Percentiles rank a stretch among this genome's conserved stretches.
Conservation (phyloP, 768 basidiomycete genomes). For the Tylopilus sp. region DNA sequence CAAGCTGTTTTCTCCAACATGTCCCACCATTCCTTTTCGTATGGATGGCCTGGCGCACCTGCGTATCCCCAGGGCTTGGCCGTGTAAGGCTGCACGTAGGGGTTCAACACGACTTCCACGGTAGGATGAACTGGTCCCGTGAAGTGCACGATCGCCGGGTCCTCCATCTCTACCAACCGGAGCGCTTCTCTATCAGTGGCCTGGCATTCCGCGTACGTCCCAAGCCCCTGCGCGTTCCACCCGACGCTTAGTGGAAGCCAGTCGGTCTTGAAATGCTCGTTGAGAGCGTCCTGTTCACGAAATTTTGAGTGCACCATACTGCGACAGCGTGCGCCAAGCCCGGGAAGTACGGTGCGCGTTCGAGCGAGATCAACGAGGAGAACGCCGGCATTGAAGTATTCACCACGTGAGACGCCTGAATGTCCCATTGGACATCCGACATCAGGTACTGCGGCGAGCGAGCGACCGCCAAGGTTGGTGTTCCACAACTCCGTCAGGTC, state of each 20-base stretch:
- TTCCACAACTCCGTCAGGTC: slow-evolving; percentile 44
- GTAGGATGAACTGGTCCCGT: slow-evolving; percentile 52
- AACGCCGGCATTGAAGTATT: slow-evolving; percentile 58
- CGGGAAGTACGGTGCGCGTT: slow-evolving; percentile 26
- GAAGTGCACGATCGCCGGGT: slow-evolving; percentile 53
- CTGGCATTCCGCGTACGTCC: slow-evolving; percentile 44
- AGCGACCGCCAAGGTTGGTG: slow-evolving; percentile 39
- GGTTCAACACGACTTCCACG: slow-evolving; percentile 45
- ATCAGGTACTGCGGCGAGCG: slow-evolving; percentile 45
- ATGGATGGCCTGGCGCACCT: slow-evolving; percentile 51
- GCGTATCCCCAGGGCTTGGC: slow-evolving; percentile 60
- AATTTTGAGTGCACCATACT: slow-evolving; percentile 31
- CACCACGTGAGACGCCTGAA: slow-evolving; percentile 24
- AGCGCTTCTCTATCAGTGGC: slow-evolving; percentile 35
- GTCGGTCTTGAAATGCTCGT: slow-evolving; percentile 40
- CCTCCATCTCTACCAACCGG: slow-evolving; percentile 34
- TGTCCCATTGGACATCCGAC: slow-evolving; percentile 51
- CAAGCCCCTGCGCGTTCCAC: slow-evolving; percentile 59
- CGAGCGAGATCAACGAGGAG: slow-evolving; percentile 47
- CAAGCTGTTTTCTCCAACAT: slow-evolving; percentile 42
- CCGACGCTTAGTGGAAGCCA: slow-evolving; percentile 41
- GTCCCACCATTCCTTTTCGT: slow-evolving; percentile 45
- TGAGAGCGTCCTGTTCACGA: slow-evolving; percentile 52
- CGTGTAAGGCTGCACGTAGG: slow-evolving; percentile 48
- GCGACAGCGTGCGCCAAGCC: slow-evolving; percentile 26